phyloP scores from a whole-genome alignment of 2,329 filamentous ascomycete genomes.

The Chrysoporthe puriensis region DNA sequence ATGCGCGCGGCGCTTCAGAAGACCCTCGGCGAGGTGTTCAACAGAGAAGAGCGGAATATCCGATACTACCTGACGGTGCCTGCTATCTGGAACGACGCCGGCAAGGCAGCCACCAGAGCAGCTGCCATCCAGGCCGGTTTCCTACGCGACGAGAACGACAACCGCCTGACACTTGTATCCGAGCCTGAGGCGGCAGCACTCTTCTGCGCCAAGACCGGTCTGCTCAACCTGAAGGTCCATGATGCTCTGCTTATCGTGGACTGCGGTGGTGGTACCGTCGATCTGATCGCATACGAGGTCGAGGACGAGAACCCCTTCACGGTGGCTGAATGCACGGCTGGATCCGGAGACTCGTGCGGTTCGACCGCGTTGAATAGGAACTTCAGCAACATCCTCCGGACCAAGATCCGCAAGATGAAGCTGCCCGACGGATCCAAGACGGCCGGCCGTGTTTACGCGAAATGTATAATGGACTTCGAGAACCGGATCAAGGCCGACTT shows the following conservation, averaged over 20 bases:
- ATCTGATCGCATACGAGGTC: slow-evolving; percentile 98
- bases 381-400: slow-evolving; percentile 96
- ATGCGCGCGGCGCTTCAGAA: slow-evolving; percentile 96
- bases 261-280: slow-evolving; percentile 96
- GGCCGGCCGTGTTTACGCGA: slow-evolving; percentile 96
- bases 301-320: slow-evolving; percentile 98
- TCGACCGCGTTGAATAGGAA: slow-evolving; percentile 98
- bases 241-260: slow-evolving; percentile 98
- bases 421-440: slow-evolving; percentile 95
- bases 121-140: slow-evolving; percentile 97
- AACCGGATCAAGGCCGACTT: slow-evolving; percentile 99
- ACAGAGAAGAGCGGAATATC: slow-evolving; percentile 96
- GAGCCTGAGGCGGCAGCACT: slow-evolving; percentile 96
- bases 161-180: slow-evolving; percentile 89
- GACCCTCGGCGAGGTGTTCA: slow-evolving; percentile 96
- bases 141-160: slow-evolving; percentile 95
- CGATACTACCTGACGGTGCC: slow-evolving; percentile 98
- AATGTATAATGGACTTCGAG: slow-evolving; percentile 99
- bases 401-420: slow-evolving; percentile 99
- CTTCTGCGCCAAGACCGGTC: slow-evolving; percentile 95
- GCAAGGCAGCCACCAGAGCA: slow-evolving; percentile 93
- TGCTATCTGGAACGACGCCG: slow-evolving; percentile 98
- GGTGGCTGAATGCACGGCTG: slow-evolving; percentile 94
- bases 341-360: slow-evolving; percentile 95
- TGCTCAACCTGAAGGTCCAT: slow-evolving; percentile 96